Base-by-base conservation (phyloP, 2,329 filamentous ascomycete species). In the Pezicula radicicola region DNA sequence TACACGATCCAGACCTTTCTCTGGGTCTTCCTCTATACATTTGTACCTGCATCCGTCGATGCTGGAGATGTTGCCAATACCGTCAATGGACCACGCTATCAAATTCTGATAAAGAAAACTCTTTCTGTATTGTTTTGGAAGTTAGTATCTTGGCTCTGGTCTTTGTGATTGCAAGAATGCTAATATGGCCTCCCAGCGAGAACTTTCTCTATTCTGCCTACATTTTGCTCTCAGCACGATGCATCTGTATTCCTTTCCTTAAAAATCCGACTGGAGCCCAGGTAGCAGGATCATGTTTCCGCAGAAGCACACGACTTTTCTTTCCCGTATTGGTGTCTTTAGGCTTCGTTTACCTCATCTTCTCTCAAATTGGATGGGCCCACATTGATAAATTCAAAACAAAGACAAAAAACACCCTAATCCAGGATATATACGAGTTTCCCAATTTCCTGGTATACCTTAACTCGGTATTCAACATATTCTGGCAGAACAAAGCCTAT, bases 51-150 rank as follows among this genome's bases (percentile, higher is more conserved):
- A 8, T 62, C 73, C 9, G 72, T 74, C 4, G 63, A 63, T 27
- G 66, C 65, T 46, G 25, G 25, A 5, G 6, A 6, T 25, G 25
- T 6, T 7, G 68, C 67, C 3, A 60, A 60, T n/a, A 67, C 70
- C 46, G 55, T 63, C 9, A 47, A 64, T n/a, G 71, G 72, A 0
- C 68, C 70, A 2, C 48, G 59, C 12, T 73, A 72, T 51, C 71
- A 75, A 58, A 58, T 64, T 15, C 59, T 74, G 27, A 58, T 77
- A 28, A 70, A 74, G 46, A 73, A 76, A 51, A 67, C 71, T 2
- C 63, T 77, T 39, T 72, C 70, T 1, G 69, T 75, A 13, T 60
- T 76, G 4, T 68, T 75, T 52, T 75, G 72, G 71, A 75, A 76
- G 25, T 25, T 7, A 25, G 25, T 25, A 25, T 25, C 4, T 25